Evolutionary conservation across 768 basidiomycete species (phyloP), one percentile per base, ranked within the genome.

Genomic region (Mycena galericulata): DNA sequence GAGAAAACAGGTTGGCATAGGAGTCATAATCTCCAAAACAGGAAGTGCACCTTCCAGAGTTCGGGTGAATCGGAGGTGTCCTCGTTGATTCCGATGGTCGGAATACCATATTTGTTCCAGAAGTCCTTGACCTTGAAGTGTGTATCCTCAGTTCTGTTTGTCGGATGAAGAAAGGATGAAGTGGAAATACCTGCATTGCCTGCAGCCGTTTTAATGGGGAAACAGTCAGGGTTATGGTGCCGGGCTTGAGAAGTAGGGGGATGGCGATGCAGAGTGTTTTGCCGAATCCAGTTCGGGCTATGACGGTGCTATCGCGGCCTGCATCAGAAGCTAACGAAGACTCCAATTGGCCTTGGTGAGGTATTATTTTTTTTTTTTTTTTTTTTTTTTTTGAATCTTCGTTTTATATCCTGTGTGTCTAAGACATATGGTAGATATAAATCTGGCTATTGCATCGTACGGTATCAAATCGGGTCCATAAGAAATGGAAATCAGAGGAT

Each of bases 251-350:
- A 2, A 60, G 11, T n/a, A 60, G 17, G 6, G 58, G 45, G 20
- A 60, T 47, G 14, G 45, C n/a, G 29, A 60, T 60, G 26, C 58
- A 60, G 6, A 60, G 30, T 11, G 58, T 60, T 22, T 60, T 60
- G 1, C 58, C 58, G 27, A n/a, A 47, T 1, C 58, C 58, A 10
- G 45, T 60, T 17, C 46, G 29, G 9, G 58, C 58, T 4, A 60
- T 60, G 8, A 60, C 58, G 14, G 32, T n/a, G 32, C 30, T 34
- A 3, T 61, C 49, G 18, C 36, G 22, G 14, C 55, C 55, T 9
- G 15, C 27, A 2, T 8, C 34, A 17, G 55, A 34, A 10, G 40
- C 36, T 24, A 56, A 2, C 6, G 34, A 24, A 3, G 55, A 34
- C 24, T 56, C n/a, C 6, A 56, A 38, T 27, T 56, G 55, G 1